A percentile compares a stretch with the other conserved stretches of the same genome.
Evolutionary conservation across 129 eudicot genomes (phyloP).

Genomic region (Centella asiatica): DNA sequence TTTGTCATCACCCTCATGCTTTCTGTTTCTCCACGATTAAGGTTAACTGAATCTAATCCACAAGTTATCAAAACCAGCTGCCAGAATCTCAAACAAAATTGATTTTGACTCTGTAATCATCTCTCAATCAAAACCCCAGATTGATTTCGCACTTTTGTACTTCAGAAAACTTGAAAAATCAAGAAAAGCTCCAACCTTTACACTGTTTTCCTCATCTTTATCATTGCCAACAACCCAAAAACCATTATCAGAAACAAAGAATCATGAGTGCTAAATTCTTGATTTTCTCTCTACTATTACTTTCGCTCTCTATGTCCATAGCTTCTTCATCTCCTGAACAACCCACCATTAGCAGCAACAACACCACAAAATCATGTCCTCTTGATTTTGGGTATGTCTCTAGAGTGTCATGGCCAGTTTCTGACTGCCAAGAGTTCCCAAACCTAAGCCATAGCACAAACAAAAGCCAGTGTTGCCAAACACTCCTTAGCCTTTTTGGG

Average conservation of each 20-base stretch:
- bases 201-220: not conserved
- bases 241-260: not conserved
- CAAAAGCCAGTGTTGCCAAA: conserved; percentile 39
- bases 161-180: not conserved
- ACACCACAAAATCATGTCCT: conserved; percentile 38
- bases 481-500: conserved; percentile 60
- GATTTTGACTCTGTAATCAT: not conserved
- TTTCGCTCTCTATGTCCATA: conserved; percentile 5
- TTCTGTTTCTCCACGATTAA: no score
- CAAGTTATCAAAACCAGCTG: no score
- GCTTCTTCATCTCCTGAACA: conserved; percentile 9
- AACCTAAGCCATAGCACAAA: conserved; percentile 3
- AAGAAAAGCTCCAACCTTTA: not conserved
- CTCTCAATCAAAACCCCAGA: not conserved
- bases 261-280: conserved; percentile 18
- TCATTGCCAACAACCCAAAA: not conserved
- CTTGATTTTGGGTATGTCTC: conserved; percentile 41
- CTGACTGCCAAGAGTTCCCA: conserved; percentile 27
- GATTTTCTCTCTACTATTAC: conserved; percentile 13
- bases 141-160: not conserved
- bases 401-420: conserved; percentile 43
- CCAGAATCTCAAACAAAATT: no score
- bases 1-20: no score
- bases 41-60: no score
- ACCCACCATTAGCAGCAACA: not conserved